Conservation (phyloP, 2,329 filamentous ascomycete genomes). For the Aspergillus latus region DNA sequence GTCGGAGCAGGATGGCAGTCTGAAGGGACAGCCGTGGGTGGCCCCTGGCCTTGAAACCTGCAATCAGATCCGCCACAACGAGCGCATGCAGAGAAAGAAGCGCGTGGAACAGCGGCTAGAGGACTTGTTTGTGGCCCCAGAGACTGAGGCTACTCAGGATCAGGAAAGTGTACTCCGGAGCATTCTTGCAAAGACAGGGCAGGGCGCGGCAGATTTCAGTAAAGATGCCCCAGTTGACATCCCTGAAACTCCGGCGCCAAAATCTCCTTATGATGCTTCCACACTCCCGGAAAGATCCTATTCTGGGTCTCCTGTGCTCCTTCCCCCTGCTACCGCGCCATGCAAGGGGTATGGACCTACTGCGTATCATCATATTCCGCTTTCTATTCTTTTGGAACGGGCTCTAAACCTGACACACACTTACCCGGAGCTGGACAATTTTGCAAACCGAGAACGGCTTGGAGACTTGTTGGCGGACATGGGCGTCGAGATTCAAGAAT, state of each 20-base stretch:
- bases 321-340: constrained; percentile 6
- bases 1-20: constrained; percentile 18
- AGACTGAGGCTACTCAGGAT: background rate
- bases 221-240: background rate
- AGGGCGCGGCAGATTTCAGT: background rate
- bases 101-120: constrained; percentile 18
- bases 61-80: constrained; percentile 20
- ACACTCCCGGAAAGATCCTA: background rate
- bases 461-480: constrained; percentile 18
- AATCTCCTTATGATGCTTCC: background rate
- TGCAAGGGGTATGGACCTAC: constrained; percentile 10
- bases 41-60: constrained; percentile 25
- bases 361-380: constrained; percentile 16
- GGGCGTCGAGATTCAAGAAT: constrained; percentile 7
- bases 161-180: constrained; percentile 11
- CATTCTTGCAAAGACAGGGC: constrained; percentile 14
- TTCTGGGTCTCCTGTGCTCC: constrained; percentile 13
- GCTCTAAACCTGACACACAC: constrained; percentile 16
- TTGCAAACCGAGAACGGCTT: constrained; percentile 19
- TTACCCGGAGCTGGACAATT: constrained; percentile 23
- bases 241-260: constrained; percentile 10
- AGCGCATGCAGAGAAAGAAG: constrained; percentile 16
- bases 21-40: constrained; percentile 15
- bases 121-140: constrained; percentile 21
- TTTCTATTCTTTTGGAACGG: constrained; percentile 17